A percentile compares a stretch with the other conserved stretches of the same genome.
Evolutionary conservation across 306 rosid species (phyloP).

Genomic region (Biancaea sappan): DNA sequence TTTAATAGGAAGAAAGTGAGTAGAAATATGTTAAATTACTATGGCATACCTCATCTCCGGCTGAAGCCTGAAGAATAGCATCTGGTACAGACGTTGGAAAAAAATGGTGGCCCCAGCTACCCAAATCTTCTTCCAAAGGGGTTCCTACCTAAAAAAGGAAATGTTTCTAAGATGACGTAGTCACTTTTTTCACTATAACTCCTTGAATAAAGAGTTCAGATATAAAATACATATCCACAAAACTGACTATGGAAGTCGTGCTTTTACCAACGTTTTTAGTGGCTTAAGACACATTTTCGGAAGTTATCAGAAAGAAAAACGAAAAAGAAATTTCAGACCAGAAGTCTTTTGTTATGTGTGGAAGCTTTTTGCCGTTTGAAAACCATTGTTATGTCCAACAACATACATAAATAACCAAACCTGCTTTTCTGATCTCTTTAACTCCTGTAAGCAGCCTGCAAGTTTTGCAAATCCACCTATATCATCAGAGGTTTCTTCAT

Average conservation of each 20-base stretch:
- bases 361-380: not conserved
- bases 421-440: slow-evolving; percentile 94
- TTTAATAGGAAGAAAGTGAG: not conserved
- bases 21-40: slow-evolving; percentile 11
- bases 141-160: slow-evolving; percentile 67
- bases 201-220: slow-evolving; percentile 26
- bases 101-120: slow-evolving; percentile 96
- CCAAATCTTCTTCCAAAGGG: slow-evolving; percentile 90
- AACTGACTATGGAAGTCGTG: not conserved
- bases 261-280: not conserved
- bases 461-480: slow-evolving; percentile 93
- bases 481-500: slow-evolving; percentile 69
- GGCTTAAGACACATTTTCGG: not conserved
- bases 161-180: slow-evolving; percentile 3
- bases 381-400: slow-evolving; percentile 30
- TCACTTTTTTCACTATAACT: not conserved
- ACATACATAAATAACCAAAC: slow-evolving; percentile 59
- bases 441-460: slow-evolving; percentile 77
- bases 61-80: slow-evolving; percentile 85
- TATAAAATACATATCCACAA: not conserved
- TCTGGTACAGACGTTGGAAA: slow-evolving; percentile 80
- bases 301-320: not conserved
- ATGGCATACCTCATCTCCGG: slow-evolving; percentile 84
- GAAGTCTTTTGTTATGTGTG: not conserved
- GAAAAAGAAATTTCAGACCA: not conserved